These are phyloP conservation scores for Pachysandra terminalis DNA, from an alignment of 164 flowering plant species.

Conservation along the genomic window DNA sequence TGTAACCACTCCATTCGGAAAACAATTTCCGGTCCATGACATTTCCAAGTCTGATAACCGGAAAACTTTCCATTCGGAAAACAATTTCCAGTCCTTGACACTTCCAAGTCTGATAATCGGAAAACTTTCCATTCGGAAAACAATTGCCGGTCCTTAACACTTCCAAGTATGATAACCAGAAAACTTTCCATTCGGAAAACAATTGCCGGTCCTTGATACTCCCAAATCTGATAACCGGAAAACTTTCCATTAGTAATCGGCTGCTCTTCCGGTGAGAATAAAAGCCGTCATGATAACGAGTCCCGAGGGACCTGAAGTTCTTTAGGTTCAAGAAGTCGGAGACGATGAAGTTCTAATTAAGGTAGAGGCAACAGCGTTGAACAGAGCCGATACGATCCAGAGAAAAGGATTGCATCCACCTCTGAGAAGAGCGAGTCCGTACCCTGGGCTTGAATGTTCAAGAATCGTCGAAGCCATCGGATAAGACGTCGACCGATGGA, in stretches of 20 bases:
- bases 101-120: no score
- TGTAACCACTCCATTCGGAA: no score
- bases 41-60: no score
- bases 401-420: constrained; percentile 63
- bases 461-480: constrained; percentile 75
- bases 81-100: no score
- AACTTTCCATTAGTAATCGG: not conserved
- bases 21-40: no score
- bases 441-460: constrained; percentile 86
- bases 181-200: no score
- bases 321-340: constrained; percentile 65
- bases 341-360: constrained; percentile 78
- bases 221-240: no score
- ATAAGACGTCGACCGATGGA: constrained; percentile 68
- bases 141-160: no score
- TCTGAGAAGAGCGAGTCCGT: constrained; percentile 59
- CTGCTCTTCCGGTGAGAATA: constrained; percentile 31
- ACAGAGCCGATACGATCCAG: constrained; percentile 74
- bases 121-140: no score
- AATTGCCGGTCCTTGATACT: no score
- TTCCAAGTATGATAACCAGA: no score
- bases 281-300: constrained; percentile 76
- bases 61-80: no score
- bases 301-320: constrained; percentile 77
- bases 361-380: constrained; percentile 72